These are phyloP conservation scores for Gonium pectorale DNA, from an alignment of 139 green algal species.

Conservation along the genomic window DNA sequence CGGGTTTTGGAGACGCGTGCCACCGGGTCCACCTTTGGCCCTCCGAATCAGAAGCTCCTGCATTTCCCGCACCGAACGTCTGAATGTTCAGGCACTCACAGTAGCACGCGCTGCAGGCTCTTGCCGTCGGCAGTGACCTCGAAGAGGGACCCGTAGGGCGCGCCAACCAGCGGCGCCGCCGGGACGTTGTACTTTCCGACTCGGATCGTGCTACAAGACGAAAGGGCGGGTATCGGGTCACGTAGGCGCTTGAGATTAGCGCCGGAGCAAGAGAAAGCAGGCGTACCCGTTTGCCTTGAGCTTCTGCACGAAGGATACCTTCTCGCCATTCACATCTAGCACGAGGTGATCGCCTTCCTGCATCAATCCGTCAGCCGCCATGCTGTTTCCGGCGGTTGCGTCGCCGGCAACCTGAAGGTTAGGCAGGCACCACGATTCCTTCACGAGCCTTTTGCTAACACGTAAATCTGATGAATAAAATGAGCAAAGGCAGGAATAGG, in stretches of 20 bases:
- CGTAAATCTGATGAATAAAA: too few relatives aligned
- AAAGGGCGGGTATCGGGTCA: background rate
- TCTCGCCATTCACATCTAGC: constrained; percentile 77
- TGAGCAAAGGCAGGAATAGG: too few relatives aligned
- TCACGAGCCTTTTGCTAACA: too few relatives aligned
- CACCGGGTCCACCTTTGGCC: too few relatives aligned
- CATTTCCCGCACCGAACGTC: too few relatives aligned
- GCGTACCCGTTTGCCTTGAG: constrained; percentile 44
- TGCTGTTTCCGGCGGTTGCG: background rate
- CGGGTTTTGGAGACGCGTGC: too few relatives aligned
- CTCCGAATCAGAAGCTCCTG: too few relatives aligned
- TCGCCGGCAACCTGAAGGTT: too few relatives aligned
- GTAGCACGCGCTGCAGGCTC: constrained; percentile 40
- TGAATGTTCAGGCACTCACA: too few relatives aligned
- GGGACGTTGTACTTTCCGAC: constrained; percentile 56
- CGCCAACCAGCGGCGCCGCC: constrained; percentile 66
- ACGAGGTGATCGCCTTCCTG: constrained; percentile 74
- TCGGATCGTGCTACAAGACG: constrained; percentile 62
- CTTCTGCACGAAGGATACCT: constrained; percentile 56
- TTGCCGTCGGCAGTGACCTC: constrained; percentile 53
- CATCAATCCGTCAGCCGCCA: constrained; percentile 41
- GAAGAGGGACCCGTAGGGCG: constrained; percentile 74
- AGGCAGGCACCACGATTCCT: too few relatives aligned
- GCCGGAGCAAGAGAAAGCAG: background rate
- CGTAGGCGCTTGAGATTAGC: background rate